Evolutionary conservation across 2,329 filamentous ascomycete genomes (phyloP), one percentile per base, ranked within the genome.

Genomic region (Laburnicola sp.): DNA sequence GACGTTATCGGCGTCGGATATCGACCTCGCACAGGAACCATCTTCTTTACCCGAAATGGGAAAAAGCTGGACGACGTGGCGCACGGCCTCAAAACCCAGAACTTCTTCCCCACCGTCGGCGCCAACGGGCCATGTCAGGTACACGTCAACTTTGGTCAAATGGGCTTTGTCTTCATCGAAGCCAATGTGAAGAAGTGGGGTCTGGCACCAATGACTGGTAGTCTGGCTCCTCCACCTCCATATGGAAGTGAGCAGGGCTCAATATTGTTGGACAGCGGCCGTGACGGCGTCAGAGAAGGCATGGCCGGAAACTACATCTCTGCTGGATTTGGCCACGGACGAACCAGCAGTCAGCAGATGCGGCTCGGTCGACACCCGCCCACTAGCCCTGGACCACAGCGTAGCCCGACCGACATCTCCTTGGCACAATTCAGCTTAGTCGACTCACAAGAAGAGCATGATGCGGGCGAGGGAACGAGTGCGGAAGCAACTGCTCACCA

Each of bases 151-250:
- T 95, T 99, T 71, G 94, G 94, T 6, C 94, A 99, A 72, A 90
- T 94, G 68, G 94, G 94, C 30, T 99, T 97, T 69, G 94, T 99
- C 42, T 99, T 97, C 69, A 97, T 99, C 63, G 94, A 99, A 75
- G 94, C 93, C 56, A 99, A 99, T 66, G 94, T 99, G 54, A 99
- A 99, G 84, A 99, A 97, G 80, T 99, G 94, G 94, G 94, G 94
- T 2, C 79, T 99, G 48, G 94, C 94, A 41, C 94, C 94, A 4
- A 95, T 95, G 82, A 97, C 91, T 1, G 94, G 94, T 52, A 96
- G 91, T 66, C 80, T 99, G 53, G 94, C 94, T 26, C 94, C 94
- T 11, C 94, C 94, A 37, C 94, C 94, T 44, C 94, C 94, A 1
- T 99, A 99, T 69, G 94, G 94, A 41, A 96, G 91, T 56, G 94